Evolutionary conservation across 441 rosid genomes (phyloP).

Genomic region (Aquilaria agallochum): DNA sequence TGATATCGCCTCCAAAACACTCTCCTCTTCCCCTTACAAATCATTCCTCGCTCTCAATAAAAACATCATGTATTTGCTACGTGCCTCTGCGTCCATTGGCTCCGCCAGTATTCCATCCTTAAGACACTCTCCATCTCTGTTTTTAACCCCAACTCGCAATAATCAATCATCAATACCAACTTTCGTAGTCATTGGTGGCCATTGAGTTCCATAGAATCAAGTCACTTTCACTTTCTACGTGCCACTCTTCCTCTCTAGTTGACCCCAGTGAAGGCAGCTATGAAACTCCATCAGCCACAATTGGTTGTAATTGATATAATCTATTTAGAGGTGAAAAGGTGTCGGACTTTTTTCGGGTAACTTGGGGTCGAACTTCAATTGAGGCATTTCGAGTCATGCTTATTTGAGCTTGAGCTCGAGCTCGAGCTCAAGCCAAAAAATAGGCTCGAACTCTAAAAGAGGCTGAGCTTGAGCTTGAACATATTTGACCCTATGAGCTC

Average conservation of each 20-base stretch:
- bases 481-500: too few relatives aligned
- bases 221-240: slow-evolving; percentile 36
- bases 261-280: slow-evolving; percentile 42
- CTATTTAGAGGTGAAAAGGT: too few relatives aligned
- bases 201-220: slow-evolving; percentile 47
- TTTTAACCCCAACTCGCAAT: slow-evolving; percentile 31
- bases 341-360: too few relatives aligned
- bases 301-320: slow-evolving; percentile 28
- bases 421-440: too few relatives aligned
- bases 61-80: slow-evolving; percentile 70
- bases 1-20: slow-evolving; percentile 72
- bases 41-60: slow-evolving; percentile 71
- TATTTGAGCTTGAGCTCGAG: too few relatives aligned
- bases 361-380: too few relatives aligned
- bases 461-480: too few relatives aligned
- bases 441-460: too few relatives aligned
- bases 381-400: too few relatives aligned
- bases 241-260: slow-evolving; percentile 32
- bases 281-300: slow-evolving; percentile 42
- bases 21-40: slow-evolving; percentile 88
- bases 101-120: slow-evolving; percentile 61
- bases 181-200: slow-evolving; percentile 43
- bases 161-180: slow-evolving; percentile 46
- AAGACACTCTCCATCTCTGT: slow-evolving; percentile 81
- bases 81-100: slow-evolving; percentile 74